These are phyloP conservation scores for Russula lepida DNA, from an alignment of 768 basidiomycete species.

Conservation along the genomic window DNA sequence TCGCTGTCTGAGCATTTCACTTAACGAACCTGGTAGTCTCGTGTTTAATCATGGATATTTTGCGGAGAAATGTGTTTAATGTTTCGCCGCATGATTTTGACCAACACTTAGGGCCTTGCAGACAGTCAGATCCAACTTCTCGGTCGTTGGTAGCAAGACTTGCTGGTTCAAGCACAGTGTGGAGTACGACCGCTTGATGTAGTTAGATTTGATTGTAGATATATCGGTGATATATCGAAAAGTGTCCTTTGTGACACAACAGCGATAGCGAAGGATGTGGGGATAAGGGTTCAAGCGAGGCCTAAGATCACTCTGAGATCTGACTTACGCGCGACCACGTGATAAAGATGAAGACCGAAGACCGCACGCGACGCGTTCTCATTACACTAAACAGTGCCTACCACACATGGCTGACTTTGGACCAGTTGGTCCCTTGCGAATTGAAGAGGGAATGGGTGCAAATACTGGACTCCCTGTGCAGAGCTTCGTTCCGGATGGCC, in stretches of 20 bases:
- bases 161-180: background rate
- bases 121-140: slow-evolving; percentile 12
- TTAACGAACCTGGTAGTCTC: slow-evolving; percentile 5
- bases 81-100: slow-evolving; percentile 15
- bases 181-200: background rate
- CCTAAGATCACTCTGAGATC: too few species aligned
- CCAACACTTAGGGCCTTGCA: slow-evolving; percentile 14
- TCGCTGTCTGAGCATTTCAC: background rate
- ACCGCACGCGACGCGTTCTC: slow-evolving; percentile 11
- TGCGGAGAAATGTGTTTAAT: slow-evolving; percentile 17
- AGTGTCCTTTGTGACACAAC: background rate
- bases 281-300: background rate
- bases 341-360: background rate
- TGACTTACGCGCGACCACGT: slow-evolving; percentile 12
- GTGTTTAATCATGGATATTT: slow-evolving; percentile 19
- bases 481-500: slow-evolving; percentile 16
- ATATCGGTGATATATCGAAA: background rate
- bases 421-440: slow-evolving; percentile 1
- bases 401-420: background rate
- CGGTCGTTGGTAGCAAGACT: slow-evolving; percentile 11
- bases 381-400: background rate
- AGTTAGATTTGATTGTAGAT: background rate
- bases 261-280: background rate
- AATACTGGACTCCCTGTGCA: background rate
- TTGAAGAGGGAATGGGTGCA: background rate